Base-by-base conservation (phyloP, 208 protist genomes). In the Acanthamoeba divionensis region DNA sequence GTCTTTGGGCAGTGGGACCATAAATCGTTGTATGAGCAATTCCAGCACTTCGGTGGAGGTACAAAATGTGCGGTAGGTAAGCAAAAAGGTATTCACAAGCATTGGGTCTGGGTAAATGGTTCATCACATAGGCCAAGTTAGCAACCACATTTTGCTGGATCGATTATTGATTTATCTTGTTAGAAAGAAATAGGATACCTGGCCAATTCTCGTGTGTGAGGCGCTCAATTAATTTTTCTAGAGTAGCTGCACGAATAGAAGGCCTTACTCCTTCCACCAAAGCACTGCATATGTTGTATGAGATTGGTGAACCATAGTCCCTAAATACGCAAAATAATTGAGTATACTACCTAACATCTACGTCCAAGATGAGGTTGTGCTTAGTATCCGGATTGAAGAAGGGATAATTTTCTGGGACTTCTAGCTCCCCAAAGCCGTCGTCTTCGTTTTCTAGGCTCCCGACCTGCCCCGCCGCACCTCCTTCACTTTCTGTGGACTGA, bases 1-100 rank as follows among this genome's bases (percentile, higher is more conserved):
- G 41, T 82, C 71, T 5, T 75, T 86, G 77, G 77, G 77, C 48
- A 50, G 50, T 15, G 77, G 77, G 36, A 86, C 66, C 36, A 67
- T 86, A 57, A 65, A 91, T 12, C 89, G 75, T 79, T 65, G 45
- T 7, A 91, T 55, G 7, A 91, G 45, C 47, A 90, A 48, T 8
- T 89, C 75, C 44, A 91, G 8, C 1, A 91, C 33, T 31, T 82
- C 89, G 18, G 44, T 12, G 12, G 89, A 26, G 0, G 89, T 86
- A 15, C 45, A 90, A 45, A 75, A 91, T 26, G 77, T 50, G 8
- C 21, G 26, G 77, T 87, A 45, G 21, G 77, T 87, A 24, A 87
- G 29, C 77, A 87, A 45, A 44, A 87, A 67, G 41, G 36, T 71
- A 33, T 82, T 41, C 47, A 60, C 71, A 1, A 82, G 50, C 26